Conservation (phyloP, 2,329 filamentous ascomycete genomes). For the Colletotrichum paranaense region DNA sequence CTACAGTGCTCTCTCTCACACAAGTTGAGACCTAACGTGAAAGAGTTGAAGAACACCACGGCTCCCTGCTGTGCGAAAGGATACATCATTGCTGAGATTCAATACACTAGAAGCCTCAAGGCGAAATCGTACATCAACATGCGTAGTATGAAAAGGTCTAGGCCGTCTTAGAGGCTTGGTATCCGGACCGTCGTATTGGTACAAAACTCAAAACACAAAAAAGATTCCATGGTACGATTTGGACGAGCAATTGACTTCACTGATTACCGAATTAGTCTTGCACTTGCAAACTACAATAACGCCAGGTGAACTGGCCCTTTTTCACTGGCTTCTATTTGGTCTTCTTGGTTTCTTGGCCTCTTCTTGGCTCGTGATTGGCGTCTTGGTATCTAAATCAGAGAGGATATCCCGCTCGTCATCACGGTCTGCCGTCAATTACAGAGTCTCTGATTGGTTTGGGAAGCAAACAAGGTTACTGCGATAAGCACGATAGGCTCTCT, state of each 20-base stretch:
- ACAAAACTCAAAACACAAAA: not conserved
- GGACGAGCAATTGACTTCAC: no score
- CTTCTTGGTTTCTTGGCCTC: conserved; percentile 15
- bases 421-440: conserved; percentile 5
- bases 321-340: not conserved
- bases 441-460: conserved; percentile 4
- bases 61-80: no score
- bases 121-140: not conserved
- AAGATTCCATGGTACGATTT: not conserved
- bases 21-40: no score
- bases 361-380: conserved; percentile 13
- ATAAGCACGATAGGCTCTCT: not conserved
- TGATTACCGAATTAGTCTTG: no score
- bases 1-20: no score
- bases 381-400: not conserved
- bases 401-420: not conserved
- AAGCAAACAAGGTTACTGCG: not conserved
- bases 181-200: not conserved
- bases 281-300: no score
- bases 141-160: not conserved
- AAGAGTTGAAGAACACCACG: no score
- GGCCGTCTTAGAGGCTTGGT: not conserved
- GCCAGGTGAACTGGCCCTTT: not conserved
- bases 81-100: no score
- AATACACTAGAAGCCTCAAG: not conserved